phyloP scores from a whole-genome alignment of 345 rosid genomes.

The Bruguiera sexangula region DNA sequence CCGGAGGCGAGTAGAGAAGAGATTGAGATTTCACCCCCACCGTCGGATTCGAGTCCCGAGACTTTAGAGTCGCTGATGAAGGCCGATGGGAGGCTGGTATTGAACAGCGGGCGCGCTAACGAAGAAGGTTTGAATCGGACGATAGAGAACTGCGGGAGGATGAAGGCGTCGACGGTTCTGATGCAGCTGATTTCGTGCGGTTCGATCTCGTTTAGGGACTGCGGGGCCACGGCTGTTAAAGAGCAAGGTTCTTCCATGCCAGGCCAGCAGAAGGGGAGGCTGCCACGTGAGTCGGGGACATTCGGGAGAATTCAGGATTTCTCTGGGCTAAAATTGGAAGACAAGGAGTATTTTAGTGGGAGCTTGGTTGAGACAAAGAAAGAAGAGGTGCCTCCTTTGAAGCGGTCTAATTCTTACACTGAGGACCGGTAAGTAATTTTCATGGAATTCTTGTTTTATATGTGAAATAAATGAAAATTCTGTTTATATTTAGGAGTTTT shows the following conservation, averaged over 20 bases:
- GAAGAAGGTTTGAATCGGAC: slow-evolving; percentile 42
- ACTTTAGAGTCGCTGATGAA: slow-evolving; percentile 80
- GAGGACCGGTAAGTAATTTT: slow-evolving; percentile 57
- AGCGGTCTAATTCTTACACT: slow-evolving; percentile 79
- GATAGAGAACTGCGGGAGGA: slow-evolving; percentile 50
- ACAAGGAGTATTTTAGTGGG: slow-evolving; percentile 88
- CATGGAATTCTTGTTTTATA: no score
- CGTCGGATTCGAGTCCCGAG: slow-evolving; percentile 94
- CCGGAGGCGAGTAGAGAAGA: slow-evolving; percentile 58
- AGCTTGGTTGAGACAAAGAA: slow-evolving; percentile 83
- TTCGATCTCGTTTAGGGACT: slow-evolving; percentile 69
- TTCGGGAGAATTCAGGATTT: slow-evolving; percentile 35
- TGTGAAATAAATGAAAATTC: not conserved
- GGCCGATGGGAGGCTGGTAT: slow-evolving; percentile 61
- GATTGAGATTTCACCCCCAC: slow-evolving; percentile 87
- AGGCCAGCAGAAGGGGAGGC: slow-evolving; percentile 43
- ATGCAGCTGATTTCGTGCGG: slow-evolving; percentile 97
- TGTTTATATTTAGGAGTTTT: not conserved
- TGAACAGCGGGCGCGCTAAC: slow-evolving; percentile 25
- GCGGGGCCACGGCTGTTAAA: slow-evolving; percentile 54
- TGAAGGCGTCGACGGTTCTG: slow-evolving; percentile 73
- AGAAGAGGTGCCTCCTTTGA: slow-evolving; percentile 47
- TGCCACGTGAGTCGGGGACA: slow-evolving; percentile 37
- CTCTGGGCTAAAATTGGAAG: slow-evolving; percentile 63
- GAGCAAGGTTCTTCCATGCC: slow-evolving; percentile 63